These are phyloP conservation scores for Phytomonas serpens DNA, from an alignment of 208 protist genomes.

Conservation along the genomic window DNA sequence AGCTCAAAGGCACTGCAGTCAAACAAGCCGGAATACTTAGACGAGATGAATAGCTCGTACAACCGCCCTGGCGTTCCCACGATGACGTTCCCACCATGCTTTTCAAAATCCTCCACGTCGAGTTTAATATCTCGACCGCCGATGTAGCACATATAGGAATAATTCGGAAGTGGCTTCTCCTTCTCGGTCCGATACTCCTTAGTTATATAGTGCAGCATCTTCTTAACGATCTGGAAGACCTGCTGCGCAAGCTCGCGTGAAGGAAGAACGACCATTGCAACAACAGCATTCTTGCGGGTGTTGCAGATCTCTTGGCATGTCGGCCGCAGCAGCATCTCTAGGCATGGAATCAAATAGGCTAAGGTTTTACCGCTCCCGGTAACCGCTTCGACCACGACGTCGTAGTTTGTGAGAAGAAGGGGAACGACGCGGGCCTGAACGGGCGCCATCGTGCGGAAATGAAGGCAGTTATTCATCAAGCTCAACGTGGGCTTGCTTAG, in stretches of 20 bases:
- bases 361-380: constrained; percentile 94
- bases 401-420: constrained; percentile 83
- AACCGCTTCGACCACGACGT: constrained; percentile 91
- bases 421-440: constrained; percentile 91
- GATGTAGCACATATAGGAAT: constrained; percentile 86
- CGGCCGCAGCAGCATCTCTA: constrained; percentile 81
- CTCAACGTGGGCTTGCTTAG: constrained; percentile 44
- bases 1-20: constrained; percentile 80
- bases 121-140: constrained; percentile 78
- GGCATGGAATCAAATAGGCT: constrained; percentile 86
- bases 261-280: constrained; percentile 85
- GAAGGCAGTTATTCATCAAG: constrained; percentile 56
- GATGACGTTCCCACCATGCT: constrained; percentile 78
- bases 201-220: constrained; percentile 68
- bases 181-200: neutral
- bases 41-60: constrained; percentile 86
- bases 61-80: constrained; percentile 89
- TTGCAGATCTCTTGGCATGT: constrained; percentile 36
- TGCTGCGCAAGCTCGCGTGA: constrained; percentile 94
- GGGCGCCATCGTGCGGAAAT: constrained; percentile 85
- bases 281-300: constrained; percentile 59
- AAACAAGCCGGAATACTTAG: constrained; percentile 66
- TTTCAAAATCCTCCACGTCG: constrained; percentile 75
- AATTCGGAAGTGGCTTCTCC: constrained; percentile 27
- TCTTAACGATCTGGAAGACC: constrained; percentile 68